These are phyloP conservation scores for Suhomyces kilbournensis DNA, from an alignment of 805 yeast genomes.

Conservation along the genomic window DNA sequence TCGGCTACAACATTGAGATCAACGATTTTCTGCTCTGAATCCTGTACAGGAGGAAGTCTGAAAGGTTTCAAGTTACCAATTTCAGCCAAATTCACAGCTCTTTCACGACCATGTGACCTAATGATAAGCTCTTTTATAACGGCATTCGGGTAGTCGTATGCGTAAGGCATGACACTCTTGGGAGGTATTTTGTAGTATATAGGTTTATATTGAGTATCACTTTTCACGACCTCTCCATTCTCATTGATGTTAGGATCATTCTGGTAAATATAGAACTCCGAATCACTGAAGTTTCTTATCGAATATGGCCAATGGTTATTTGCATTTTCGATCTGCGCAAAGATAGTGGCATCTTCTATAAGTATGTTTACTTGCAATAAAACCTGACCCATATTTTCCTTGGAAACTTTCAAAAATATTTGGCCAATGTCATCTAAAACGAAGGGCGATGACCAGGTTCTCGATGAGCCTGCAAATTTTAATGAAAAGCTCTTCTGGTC, in stretches of 20 bases:
- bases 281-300: slow-evolving; percentile 81
- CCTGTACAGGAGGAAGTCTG: slow-evolving; percentile 55
- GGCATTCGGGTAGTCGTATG: slow-evolving; percentile 97
- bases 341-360: slow-evolving; percentile 79
- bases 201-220: slow-evolving; percentile 65
- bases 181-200: slow-evolving; percentile 80
- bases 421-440: slow-evolving; percentile 81
- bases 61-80: slow-evolving; percentile 90
- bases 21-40: slow-evolving; percentile 50
- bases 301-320: slow-evolving; percentile 88
- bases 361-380: slow-evolving; percentile 70
- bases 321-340: slow-evolving; percentile 71
- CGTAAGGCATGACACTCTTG: slow-evolving; percentile 93
- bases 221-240: slow-evolving; percentile 52
- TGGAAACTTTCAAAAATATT: slow-evolving; percentile 65
- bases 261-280: slow-evolving; percentile 85
- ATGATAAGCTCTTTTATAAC: slow-evolving; percentile 74
- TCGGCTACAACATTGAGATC: slow-evolving; percentile 93
- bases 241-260: slow-evolving; percentile 70
- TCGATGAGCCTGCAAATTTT: slow-evolving; percentile 53
- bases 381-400: slow-evolving; percentile 62
- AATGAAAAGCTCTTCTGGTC: slow-evolving; percentile 59
- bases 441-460: slow-evolving; percentile 87
- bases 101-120: slow-evolving; percentile 66
- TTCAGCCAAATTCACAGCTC: slow-evolving; percentile 83